These are phyloP conservation scores for Pythium grandisporangium DNA, from an alignment of 352 stramenopile species.

Conservation along the genomic window DNA sequence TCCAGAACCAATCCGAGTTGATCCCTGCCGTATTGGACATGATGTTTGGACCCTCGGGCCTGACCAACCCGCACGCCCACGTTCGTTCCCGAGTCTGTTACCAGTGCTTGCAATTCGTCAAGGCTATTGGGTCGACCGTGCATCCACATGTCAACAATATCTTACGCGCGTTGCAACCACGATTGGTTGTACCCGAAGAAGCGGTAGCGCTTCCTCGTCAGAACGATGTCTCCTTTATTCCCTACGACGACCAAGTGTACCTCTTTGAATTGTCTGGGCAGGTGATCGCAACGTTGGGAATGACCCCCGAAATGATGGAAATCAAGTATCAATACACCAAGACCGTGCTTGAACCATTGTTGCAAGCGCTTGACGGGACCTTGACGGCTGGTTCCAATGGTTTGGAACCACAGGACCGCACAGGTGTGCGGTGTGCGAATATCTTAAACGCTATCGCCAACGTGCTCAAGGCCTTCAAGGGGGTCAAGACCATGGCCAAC, in stretches of 20 bases:
- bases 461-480: slow-evolving; percentile 77
- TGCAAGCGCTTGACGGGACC: slow-evolving; percentile 51
- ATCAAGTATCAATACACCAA: slow-evolving; percentile 75
- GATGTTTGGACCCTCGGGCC: slow-evolving; percentile 72
- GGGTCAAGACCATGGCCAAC: slow-evolving; percentile 57
- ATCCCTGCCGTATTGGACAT: slow-evolving; percentile 65
- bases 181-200: slow-evolving; percentile 44
- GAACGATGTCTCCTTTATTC: slow-evolving; percentile 41
- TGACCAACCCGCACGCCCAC: slow-evolving; percentile 41
- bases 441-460: slow-evolving; percentile 76
- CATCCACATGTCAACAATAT: slow-evolving; percentile 75
- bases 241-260: slow-evolving; percentile 75
- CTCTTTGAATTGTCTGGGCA: slow-evolving; percentile 81
- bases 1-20: slow-evolving; percentile 56
- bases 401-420: slow-evolving; percentile 23
- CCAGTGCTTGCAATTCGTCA: slow-evolving; percentile 72
- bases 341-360: slow-evolving; percentile 57
- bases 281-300: slow-evolving; percentile 59
- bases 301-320: slow-evolving; percentile 25
- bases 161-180: slow-evolving; percentile 50
- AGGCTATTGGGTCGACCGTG: slow-evolving; percentile 51
- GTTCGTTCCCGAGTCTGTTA: slow-evolving; percentile 82
- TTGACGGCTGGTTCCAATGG: slow-evolving; percentile 21
- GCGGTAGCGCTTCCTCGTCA: slow-evolving; percentile 20
- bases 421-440: slow-evolving; percentile 37